Evolutionary conservation across 108 stramenopile species (phyloP).

Genomic region (Cylindrotheca fusiformis): DNA sequence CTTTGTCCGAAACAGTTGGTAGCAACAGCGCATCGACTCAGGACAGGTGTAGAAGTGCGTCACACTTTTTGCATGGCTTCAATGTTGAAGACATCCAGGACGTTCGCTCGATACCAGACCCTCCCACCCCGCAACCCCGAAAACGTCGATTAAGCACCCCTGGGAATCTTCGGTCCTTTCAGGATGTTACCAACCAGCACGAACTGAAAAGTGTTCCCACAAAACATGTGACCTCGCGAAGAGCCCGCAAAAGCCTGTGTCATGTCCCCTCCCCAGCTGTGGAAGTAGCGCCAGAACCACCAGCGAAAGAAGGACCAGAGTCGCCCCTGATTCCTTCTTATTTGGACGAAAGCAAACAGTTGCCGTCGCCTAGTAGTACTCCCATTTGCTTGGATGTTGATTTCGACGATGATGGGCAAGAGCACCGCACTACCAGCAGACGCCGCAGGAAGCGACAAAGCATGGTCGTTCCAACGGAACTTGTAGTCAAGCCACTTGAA

Average conservation of each 20-base stretch:
- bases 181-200: constrained; percentile 9
- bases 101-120: constrained; percentile 35
- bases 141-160: constrained; percentile 22
- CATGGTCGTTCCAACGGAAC: constrained; percentile 28
- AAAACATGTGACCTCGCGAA: not conserved
- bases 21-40: not conserved
- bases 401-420: constrained; percentile 4
- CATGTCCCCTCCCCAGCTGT: constrained; percentile 22
- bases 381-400: constrained; percentile 19
- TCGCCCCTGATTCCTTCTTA: no score
- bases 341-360: not conserved
- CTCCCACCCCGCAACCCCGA: constrained; percentile 31
- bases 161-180: not conserved
- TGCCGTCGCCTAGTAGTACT: not conserved
- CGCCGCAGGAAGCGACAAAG: constrained; percentile 39
- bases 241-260: constrained; percentile 20
- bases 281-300: no score
- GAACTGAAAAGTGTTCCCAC: not conserved
- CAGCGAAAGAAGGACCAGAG: no score
- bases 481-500: not conserved
- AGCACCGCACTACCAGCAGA: not conserved
- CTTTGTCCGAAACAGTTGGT: not conserved
- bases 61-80: constrained; percentile 37
- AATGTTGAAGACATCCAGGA: constrained; percentile 31
- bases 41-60: not conserved